Conservation (phyloP, 495 filamentous ascomycete genomes). For the Tricharina praecox region DNA sequence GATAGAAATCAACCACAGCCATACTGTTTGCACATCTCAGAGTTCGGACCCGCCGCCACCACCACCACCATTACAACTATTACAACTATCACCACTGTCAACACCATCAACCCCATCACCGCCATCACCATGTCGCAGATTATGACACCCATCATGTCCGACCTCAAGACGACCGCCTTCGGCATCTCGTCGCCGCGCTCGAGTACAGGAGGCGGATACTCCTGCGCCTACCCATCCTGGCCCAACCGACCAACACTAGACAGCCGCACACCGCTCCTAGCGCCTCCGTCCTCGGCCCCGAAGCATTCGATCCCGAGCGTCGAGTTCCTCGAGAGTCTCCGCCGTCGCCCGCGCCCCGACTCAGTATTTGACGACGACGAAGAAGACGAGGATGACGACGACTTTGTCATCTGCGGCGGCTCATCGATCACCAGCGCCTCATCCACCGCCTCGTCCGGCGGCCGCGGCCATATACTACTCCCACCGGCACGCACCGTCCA, state of each 20-base stretch:
- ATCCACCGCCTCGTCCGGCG: background rate
- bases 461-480: background rate
- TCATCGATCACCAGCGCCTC: background rate
- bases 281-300: background rate
- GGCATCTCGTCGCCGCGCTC: slow-evolving; percentile 8
- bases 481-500: background rate
- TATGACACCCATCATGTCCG: slow-evolving; percentile 7
- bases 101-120: background rate
- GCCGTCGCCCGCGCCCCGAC: background rate
- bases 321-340: slow-evolving; percentile 1
- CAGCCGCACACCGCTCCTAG: background rate
- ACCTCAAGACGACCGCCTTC: slow-evolving; percentile 1
- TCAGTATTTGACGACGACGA: slow-evolving; percentile 1
- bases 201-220: slow-evolving; percentile 4
- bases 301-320: background rate
- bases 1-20: too few relatives aligned
- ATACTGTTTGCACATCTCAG: too few relatives aligned
- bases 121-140: background rate
- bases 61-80: too few relatives aligned
- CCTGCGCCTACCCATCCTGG: slow-evolving; percentile 10
- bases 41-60: too few relatives aligned
- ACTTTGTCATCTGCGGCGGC: background rate
- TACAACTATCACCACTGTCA: background rate
- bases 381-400: background rate
- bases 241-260: slow-evolving; percentile 8